These are phyloP conservation scores for Alternaria burnsii DNA, from an alignment of 2,329 filamentous ascomycete species.

Conservation along the genomic window DNA sequence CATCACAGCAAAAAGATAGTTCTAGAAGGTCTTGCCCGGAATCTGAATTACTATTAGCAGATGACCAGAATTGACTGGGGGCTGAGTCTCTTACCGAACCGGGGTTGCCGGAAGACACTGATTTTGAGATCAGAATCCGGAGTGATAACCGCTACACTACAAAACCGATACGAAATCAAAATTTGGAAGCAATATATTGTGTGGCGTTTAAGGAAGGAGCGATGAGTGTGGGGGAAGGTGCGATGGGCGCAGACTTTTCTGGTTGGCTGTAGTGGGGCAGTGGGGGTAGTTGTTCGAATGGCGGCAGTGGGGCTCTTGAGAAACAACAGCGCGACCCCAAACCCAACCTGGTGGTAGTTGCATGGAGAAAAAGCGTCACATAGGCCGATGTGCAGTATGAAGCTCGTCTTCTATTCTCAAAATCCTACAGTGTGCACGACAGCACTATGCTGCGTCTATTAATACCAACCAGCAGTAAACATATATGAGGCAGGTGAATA, in stretches of 20 bases:
- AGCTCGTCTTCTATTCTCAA: neutral
- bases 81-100: constrained; percentile 10
- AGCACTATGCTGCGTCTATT: constrained; percentile 1
- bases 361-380: neutral
- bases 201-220: neutral
- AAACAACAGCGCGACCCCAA: neutral
- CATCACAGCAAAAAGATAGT: neutral
- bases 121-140: constrained; percentile 34
- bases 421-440: neutral
- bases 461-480: constrained; percentile 7
- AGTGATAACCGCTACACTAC: constrained; percentile 40
- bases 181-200: neutral
- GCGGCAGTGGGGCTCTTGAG: neutral
- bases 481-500: constrained; percentile 15
- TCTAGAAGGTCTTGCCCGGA: too few species aligned
- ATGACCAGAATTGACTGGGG: too few species aligned
- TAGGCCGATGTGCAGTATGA: neutral
- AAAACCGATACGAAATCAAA: constrained; percentile 13
- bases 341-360: neutral
- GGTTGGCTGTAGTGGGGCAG: neutral
- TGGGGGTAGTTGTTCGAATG: neutral
- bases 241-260: neutral
- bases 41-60: too few species aligned
- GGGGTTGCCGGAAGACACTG: constrained; percentile 35
- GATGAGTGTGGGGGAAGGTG: neutral